Percentiles rank a stretch among this genome's conserved stretches.
Evolutionary conservation across 495 filamentous ascomycete species (phyloP).

Genomic region (Lasiosphaeriaceae sp.): DNA sequence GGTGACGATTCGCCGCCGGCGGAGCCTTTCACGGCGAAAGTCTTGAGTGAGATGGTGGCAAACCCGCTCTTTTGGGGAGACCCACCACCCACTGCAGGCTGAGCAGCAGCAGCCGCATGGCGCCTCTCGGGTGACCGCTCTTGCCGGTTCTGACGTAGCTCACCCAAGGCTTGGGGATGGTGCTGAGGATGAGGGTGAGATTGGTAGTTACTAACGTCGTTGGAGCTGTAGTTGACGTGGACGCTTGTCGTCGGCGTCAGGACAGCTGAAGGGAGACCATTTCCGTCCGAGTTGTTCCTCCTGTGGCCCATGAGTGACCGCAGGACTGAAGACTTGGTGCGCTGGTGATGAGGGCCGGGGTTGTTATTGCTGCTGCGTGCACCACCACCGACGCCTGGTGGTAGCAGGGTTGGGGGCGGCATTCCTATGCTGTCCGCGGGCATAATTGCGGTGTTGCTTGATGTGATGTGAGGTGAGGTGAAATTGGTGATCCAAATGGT

Average conservation of each 20-base stretch:
- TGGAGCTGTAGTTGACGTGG: constrained; percentile 8
- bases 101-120: no score
- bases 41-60: constrained; percentile 63
- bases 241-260: constrained; percentile 13
- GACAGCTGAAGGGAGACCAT: constrained; percentile 33
- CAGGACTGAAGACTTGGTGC: constrained; percentile 56
- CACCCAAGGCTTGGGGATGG: constrained; percentile 40
- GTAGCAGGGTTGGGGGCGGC: no score
- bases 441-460: no score
- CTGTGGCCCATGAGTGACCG: constrained; percentile 52
- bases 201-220: neutral
- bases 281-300: constrained; percentile 46
- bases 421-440: no score
- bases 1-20: constrained; percentile 41
- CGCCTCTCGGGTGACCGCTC: constrained; percentile 38
- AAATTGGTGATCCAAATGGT: no score
- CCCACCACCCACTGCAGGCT: no score
- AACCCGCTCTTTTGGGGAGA: constrained; percentile 60
- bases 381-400: constrained; percentile 10
- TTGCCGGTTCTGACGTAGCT: constrained; percentile 48
- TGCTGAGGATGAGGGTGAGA: constrained; percentile 14
- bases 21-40: constrained; percentile 35
- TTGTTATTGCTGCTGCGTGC: constrained; percentile 6
- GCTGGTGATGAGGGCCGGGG: constrained; percentile 26
- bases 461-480: no score